A percentile compares a stretch with the other conserved stretches of the same genome.
Conservation (phyloP, 306 rosid species). For the Lathyrus sativus region DNA sequence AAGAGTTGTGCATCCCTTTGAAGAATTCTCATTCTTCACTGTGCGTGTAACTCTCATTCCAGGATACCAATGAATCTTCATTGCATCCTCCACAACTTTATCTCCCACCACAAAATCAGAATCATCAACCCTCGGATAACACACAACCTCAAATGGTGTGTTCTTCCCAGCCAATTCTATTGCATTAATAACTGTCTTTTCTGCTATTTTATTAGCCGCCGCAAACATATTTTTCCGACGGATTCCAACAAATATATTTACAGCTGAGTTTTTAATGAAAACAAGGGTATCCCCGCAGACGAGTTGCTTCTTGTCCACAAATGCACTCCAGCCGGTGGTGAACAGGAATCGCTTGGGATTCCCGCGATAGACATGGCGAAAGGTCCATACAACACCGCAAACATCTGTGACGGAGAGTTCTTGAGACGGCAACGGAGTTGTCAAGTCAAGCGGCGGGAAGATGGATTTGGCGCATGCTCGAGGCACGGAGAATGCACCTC, state of each 20-base stretch:
- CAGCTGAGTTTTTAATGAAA: conserved; percentile 43
- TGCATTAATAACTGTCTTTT: too few species aligned
- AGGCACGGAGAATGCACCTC: conserved; percentile 59
- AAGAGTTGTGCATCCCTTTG: too few species aligned
- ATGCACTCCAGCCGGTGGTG: conserved; percentile 80
- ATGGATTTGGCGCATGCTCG: conserved; percentile 52
- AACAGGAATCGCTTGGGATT: conserved; percentile 69
- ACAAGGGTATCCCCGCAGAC: conserved; percentile 65
- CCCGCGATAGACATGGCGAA: conserved; percentile 67
- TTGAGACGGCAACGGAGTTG: conserved; percentile 56
- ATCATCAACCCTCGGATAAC: conserved; percentile 42
- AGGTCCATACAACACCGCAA: conserved; percentile 59
- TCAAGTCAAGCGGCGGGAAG: conserved; percentile 60
- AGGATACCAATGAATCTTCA: too few species aligned
- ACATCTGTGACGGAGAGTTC: conserved; percentile 53
- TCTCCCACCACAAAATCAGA: conserved; percentile 65
- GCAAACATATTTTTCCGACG: conserved; percentile 44
- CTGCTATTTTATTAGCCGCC: background rate
- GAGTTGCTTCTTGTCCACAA: conserved; percentile 66
- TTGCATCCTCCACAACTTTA: conserved; percentile 39
- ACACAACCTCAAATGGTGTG: conserved; percentile 62
- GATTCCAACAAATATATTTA: conserved; percentile 52
- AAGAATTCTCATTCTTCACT: too few species aligned
- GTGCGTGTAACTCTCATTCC: too few species aligned
- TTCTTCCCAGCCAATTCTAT: too few species aligned